Evolutionary conservation across 257 asterid genomes (phyloP), one percentile per base, ranked within the genome.

Genomic region (Petunia axillaris): DNA sequence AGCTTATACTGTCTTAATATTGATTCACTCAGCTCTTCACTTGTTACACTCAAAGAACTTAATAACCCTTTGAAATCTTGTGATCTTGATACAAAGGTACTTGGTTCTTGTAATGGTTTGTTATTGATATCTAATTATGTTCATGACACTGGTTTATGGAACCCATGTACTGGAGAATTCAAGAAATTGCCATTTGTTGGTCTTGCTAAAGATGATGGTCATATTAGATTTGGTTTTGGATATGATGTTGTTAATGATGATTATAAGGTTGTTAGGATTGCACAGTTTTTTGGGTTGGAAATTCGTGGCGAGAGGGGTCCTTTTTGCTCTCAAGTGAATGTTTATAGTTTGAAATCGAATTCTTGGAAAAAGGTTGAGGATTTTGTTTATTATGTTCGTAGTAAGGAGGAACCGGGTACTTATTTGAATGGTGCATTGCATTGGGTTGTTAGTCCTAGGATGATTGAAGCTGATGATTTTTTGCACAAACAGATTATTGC

Each of bases 191-290:
- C 58, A n/a, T 3, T 35, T 70, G 0, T n/a, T 0, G 58, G 58
- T 6, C 1, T 70, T 43, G 55, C 15, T 70, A 10, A n/a, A 25
- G 43, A 43, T n/a, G 3, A 44, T 70, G 15, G 41, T n/a, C 15
- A 44, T 46, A 57, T 43, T 44, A n/a, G 8, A 16, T 43, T 41
- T 70, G n/a, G 58, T 15, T 43, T 70, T 70, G 77, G 37, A 13
- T 70, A 70, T 35, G 58, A 41, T n/a, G 46, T 64, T 64, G 11
- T n/a, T 2, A 70, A 50, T 70, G 77, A 44, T 70, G 58, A 70
- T 2, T 70, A 41, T 50, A 70, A 70, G 40, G 77, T 70, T 70
- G 77, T 70, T n/a, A 43, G 77, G 15, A 70, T 70, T 44, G 77
- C 43, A 14, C 39, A n/a, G 58, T 70, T 70, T 64, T 9, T 8